Evolutionary conservation across 768 basidiomycete genomes (phyloP).

Genomic region (Russula sp.): DNA sequence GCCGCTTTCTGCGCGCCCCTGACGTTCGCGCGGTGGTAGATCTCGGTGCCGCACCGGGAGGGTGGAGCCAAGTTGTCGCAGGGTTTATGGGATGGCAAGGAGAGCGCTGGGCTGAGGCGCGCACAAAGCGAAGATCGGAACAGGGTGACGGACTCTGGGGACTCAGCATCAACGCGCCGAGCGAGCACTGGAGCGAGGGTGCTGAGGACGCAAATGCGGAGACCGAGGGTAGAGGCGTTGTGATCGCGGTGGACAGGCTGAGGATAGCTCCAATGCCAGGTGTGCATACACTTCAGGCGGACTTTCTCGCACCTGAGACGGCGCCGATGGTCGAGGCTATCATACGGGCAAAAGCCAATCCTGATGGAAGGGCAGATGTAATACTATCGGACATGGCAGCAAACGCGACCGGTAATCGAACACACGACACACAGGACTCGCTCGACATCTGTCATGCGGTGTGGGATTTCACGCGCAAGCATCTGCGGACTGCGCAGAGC

Average conservation of each 20-base stretch:
- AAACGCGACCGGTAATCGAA: constrained; percentile 67
- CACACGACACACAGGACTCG: constrained; percentile 59
- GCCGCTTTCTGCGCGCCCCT: constrained; percentile 43
- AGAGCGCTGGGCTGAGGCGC: constrained; percentile 21
- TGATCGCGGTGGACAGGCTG: constrained; percentile 80
- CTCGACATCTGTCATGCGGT: constrained; percentile 73
- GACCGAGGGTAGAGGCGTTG: constrained; percentile 36
- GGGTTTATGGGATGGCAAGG: constrained; percentile 50
- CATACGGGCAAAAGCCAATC: constrained; percentile 31
- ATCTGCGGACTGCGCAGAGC: constrained; percentile 45
- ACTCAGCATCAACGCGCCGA: constrained; percentile 2
- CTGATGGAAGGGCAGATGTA: constrained; percentile 56
- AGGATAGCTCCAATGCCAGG: constrained; percentile 66
- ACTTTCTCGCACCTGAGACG: constrained; percentile 63
- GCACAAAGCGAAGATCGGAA: neutral
- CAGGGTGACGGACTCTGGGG: constrained; percentile 10
- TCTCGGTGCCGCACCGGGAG: constrained; percentile 88
- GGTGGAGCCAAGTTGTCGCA: constrained; percentile 86
- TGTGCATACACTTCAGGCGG: constrained; percentile 65
- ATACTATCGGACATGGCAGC: constrained; percentile 90
- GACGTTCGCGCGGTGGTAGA: constrained; percentile 69
- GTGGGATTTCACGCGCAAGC: constrained; percentile 53
- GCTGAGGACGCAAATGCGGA: neutral
- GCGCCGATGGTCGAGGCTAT: constrained; percentile 40
- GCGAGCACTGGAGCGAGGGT: constrained; percentile 2